Evolutionary conservation across 192 early-diverging fungal species (phyloP).

Genomic region (Coemansia sp.): DNA sequence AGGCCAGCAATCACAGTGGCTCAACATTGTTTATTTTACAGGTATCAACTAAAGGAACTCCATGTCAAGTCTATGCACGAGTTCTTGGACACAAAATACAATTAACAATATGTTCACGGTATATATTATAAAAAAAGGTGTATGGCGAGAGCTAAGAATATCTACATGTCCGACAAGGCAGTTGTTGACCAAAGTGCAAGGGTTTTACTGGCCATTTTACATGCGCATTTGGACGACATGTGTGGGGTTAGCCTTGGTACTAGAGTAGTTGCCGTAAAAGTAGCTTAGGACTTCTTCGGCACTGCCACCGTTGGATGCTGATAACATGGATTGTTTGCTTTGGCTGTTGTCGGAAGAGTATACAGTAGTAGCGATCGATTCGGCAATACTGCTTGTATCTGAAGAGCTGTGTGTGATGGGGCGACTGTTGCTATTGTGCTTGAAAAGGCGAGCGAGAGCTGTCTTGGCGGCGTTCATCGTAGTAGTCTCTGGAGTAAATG

Average conservation of each 20-base stretch:
- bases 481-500: neutral
- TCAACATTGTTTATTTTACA: neutral
- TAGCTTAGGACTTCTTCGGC: neutral
- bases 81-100: neutral
- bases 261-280: neutral
- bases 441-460: neutral
- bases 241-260: slow-evolving; percentile 1
- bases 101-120: neutral
- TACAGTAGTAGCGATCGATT: neutral
- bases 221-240: neutral
- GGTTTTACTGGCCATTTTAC: neutral
- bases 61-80: neutral
- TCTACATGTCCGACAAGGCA: neutral
- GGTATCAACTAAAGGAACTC: neutral
- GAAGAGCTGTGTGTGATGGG: neutral
- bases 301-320: neutral
- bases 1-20: neutral
- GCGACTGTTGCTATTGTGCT: neutral
- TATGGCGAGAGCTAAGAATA: neutral
- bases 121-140: neutral
- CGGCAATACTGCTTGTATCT: neutral
- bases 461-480: neutral
- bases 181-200: neutral
- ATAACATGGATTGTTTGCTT: neutral
- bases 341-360: neutral